Conservation (phyloP, 169 alveolate species). For the Cryptosporidium felis region DNA sequence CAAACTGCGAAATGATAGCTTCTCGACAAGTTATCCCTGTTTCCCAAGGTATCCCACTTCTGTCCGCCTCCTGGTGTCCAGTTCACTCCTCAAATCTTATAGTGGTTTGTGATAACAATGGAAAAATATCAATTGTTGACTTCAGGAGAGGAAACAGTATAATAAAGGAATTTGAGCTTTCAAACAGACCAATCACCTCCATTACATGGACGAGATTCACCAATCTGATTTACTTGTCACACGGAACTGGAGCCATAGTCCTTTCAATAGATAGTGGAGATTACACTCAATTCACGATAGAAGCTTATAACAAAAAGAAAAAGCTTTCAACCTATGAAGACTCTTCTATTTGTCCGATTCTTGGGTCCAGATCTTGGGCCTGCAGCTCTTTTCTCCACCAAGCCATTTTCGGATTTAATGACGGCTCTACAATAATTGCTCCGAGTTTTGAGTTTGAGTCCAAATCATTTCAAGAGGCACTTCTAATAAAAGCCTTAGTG, state of each 20-base stretch:
- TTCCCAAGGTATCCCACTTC: conserved; percentile 25
- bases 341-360: background rate
- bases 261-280: conserved; percentile 48
- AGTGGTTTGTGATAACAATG: conserved; percentile 9
- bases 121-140: conserved; percentile 51
- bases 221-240: conserved; percentile 27
- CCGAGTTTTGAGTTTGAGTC: conserved; percentile 70
- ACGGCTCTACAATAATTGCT: conserved; percentile 63
- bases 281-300: conserved; percentile 60
- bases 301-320: conserved; percentile 28
- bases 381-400: conserved; percentile 49
- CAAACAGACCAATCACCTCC: conserved; percentile 59
- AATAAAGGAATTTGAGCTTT: conserved; percentile 35
- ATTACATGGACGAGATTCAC: conserved; percentile 54
- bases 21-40: conserved; percentile 40
- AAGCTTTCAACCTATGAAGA: conserved; percentile 16
- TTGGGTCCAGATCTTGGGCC: conserved; percentile 68
- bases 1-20: background rate
- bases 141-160: conserved; percentile 26
- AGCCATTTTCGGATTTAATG: conserved; percentile 60
- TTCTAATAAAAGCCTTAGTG: conserved; percentile 32
- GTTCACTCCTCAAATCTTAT: conserved; percentile 6
- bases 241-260: conserved; percentile 60
- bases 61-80: conserved; percentile 68
- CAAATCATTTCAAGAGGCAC: conserved; percentile 58